Evolutionary conservation across 1,284 basidiomycete genomes (phyloP), one percentile per base, ranked within the genome.

Genomic region (Ganoderma meredithae): DNA sequence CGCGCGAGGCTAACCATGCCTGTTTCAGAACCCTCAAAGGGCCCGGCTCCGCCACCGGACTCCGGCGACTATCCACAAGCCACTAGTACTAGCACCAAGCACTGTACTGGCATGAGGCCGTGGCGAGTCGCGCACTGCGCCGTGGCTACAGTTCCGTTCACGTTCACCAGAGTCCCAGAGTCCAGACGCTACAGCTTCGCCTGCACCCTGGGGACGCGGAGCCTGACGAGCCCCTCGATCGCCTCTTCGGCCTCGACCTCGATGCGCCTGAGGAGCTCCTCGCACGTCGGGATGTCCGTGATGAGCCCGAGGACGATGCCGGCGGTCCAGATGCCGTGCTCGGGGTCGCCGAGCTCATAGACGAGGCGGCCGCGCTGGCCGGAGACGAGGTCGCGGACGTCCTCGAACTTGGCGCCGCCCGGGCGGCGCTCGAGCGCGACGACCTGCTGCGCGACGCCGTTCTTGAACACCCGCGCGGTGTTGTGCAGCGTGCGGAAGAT

Each of bases 401-500:
- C 96, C 75, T 94, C 89, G 75, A 98, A 98, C 80, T 97, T 91
- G 63, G 93, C 94, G 8, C 95, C 95, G 52, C 90, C 92, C 0
- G 93, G 91, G 63, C 91, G 86, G 19, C 85, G 84, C 81, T 98
- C 96, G 60, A 96, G 86, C 19, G 85, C 82, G 27, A 97, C 92
- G 19, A 98, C 96, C 78, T 97, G 91, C 75, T 87, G 77, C 4
- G 95, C 83, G 43, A 96, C 87, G 69, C 86, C 87, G 83, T 96
- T 96, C 84, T 95, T 95, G 86, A 86, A 97, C 2, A 98, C 95
- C 43, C 96, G 88, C 6, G 95, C 90, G 1, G 95, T 97, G 79
- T 97, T 97, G 75, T 87, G 86, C 61, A 97, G 81, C 0, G 92
- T 93, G 66, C 96, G 89, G 86, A 98, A 96, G 75, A 98, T 97